These are phyloP conservation scores for Monosporascus sp. DNA, from an alignment of 2,329 filamentous ascomycete species.

Conservation along the genomic window DNA sequence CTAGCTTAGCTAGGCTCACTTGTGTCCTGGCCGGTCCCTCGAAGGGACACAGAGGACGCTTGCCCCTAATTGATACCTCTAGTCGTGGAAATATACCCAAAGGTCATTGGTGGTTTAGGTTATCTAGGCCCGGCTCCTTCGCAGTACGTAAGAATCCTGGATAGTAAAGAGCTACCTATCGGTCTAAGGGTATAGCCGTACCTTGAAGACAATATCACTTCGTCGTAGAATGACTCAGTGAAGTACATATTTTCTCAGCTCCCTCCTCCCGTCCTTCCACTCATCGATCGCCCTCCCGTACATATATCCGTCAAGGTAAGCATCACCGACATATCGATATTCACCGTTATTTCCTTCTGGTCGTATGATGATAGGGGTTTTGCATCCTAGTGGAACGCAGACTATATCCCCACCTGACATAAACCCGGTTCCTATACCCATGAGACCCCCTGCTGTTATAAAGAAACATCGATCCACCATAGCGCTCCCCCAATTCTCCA, in stretches of 20 bases:
- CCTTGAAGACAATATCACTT: too few relatives aligned
- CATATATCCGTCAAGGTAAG: conserved; percentile 32
- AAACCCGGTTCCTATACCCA: conserved; percentile 29
- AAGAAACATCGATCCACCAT: conserved; percentile 23
- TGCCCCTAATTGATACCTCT: too few relatives aligned
- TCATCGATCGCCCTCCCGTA: conserved; percentile 23
- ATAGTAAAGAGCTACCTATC: too few relatives aligned
- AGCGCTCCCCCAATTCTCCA: conserved; percentile 9
- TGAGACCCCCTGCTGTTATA: conserved; percentile 12
- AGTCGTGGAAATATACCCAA: too few relatives aligned
- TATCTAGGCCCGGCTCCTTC: too few relatives aligned
- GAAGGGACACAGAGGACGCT: too few relatives aligned
- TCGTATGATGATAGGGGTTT: conserved; percentile 28
- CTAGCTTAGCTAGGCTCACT: too few relatives aligned
- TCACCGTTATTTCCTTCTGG: conserved; percentile 15
- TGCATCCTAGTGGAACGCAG: conserved; percentile 30
- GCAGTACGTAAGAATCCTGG: too few relatives aligned
- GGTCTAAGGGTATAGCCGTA: too few relatives aligned
- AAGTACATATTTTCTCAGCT: neutral
- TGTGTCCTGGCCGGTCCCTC: too few relatives aligned
- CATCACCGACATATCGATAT: conserved; percentile 28
- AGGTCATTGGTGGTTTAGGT: too few relatives aligned
- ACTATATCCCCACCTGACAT: conserved; percentile 25
- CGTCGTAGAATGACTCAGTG: neutral
- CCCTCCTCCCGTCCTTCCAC: neutral